A percentile compares a stretch with the other conserved stretches of the same genome.
These are phyloP conservation scores for Phaeosphaeria sp. DNA, from an alignment of 2,329 filamentous ascomycete genomes.

Conservation along the genomic window DNA sequence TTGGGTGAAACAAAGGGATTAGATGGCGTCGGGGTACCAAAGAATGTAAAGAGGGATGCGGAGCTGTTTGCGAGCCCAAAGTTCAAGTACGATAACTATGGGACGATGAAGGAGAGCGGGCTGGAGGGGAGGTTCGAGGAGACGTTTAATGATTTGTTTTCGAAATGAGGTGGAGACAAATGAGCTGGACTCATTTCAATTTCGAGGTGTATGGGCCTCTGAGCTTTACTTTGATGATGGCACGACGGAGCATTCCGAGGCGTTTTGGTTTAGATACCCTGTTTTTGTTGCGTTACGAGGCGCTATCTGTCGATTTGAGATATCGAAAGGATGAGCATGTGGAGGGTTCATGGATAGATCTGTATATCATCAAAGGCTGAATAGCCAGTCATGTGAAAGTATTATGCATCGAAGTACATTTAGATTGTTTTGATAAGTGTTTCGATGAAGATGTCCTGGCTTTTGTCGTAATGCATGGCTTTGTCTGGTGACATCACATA, in stretches of 20 bases:
- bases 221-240: neutral
- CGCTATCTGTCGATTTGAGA: neutral
- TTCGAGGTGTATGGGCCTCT: neutral
- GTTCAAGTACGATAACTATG: conserved; percentile 43
- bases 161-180: conserved; percentile 26
- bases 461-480: too few relatives aligned
- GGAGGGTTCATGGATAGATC: too few relatives aligned
- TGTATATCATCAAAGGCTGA: too few relatives aligned
- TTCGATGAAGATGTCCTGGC: too few relatives aligned
- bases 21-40: conserved; percentile 32
- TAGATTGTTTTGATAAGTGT: too few relatives aligned
- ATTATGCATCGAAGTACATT: too few relatives aligned
- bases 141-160: conserved; percentile 41
- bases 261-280: conserved; percentile 28
- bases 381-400: too few relatives aligned
- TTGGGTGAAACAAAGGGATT: conserved; percentile 22
- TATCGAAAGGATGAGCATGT: too few relatives aligned
- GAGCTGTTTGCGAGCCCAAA: conserved; percentile 41
- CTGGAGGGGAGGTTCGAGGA: conserved; percentile 44
- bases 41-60: conserved; percentile 34
- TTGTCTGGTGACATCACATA: too few relatives aligned
- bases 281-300: neutral
- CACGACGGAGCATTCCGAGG: conserved; percentile 8
- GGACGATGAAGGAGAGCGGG: conserved; percentile 38
- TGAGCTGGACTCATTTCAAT: conserved; percentile 11